phyloP scores from a whole-genome alignment of 1,139 yeast species.

The Meyerozyma athensensis region DNA sequence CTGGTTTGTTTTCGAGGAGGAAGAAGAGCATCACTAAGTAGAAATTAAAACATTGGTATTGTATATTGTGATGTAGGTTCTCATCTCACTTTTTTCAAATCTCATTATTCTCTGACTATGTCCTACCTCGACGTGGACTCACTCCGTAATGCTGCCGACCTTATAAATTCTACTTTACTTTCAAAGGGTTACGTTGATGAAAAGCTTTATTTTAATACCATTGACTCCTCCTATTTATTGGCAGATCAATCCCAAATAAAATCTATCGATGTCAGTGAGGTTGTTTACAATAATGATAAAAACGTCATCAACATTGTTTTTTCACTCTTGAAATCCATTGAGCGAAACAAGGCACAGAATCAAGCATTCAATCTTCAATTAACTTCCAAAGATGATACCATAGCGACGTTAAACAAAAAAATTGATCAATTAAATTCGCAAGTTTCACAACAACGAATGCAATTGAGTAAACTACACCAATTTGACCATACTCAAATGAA shows the following conservation, averaged over 20 bases:
- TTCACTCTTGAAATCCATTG: conserved; percentile 36
- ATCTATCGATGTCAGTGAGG: conserved; percentile 19
- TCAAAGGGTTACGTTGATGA: conserved; percentile 36
- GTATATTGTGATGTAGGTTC: neutral
- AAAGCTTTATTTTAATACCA: conserved; percentile 30
- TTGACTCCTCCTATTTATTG: conserved; percentile 23
- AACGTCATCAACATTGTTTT: conserved; percentile 39
- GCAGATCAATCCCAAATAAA: conserved; percentile 9
- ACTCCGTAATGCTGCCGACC: conserved; percentile 33
- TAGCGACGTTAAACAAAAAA: conserved; percentile 22
- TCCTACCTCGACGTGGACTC: conserved; percentile 27
- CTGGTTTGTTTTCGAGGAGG: conserved; percentile 82
- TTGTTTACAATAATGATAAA: conserved; percentile 39
- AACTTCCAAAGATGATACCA: conserved; percentile 26
- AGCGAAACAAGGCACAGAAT: conserved; percentile 34
- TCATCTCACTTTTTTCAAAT: neutral
- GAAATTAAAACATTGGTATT: conserved; percentile 4
- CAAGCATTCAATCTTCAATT: conserved; percentile 28
- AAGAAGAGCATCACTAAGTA: conserved; percentile 42
- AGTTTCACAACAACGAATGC: conserved; percentile 3
- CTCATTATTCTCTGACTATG: neutral
- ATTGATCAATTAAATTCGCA: conserved; percentile 20
- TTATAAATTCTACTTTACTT: conserved; percentile 32
- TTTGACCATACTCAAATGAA: conserved; percentile 13
- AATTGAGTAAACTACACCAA: conserved; percentile 8